A percentile compares a stretch with the other conserved stretches of the same genome.
phyloP scores from a whole-genome alignment of 1,284 basidiomycete species.

The Cryptococcus sp. region DNA sequence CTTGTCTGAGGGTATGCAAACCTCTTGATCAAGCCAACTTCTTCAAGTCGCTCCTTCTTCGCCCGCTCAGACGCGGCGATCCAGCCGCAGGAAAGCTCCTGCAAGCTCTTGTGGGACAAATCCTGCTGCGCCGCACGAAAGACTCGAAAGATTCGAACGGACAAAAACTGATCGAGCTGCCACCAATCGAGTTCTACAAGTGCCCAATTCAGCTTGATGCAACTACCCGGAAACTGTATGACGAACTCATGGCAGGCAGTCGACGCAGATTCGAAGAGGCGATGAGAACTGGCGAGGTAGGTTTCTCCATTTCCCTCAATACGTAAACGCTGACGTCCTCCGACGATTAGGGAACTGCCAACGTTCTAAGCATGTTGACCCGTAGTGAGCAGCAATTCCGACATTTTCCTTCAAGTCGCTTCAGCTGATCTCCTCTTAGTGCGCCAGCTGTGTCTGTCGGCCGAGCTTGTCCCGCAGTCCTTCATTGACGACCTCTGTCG shows the following conservation, averaged over 20 bases:
- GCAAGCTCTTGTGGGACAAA: constrained; percentile 80
- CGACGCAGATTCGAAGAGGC: constrained; percentile 64
- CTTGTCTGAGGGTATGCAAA: constrained; percentile 75
- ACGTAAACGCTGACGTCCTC: constrained; percentile 6
- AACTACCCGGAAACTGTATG: constrained; percentile 71
- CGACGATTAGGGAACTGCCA: constrained; percentile 53
- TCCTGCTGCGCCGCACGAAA: constrained; percentile 82
- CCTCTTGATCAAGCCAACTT: constrained; percentile 77
- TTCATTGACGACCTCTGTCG: constrained; percentile 69
- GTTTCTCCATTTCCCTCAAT: not conserved
- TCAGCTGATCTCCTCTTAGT: constrained; percentile 51
- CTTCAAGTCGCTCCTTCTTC: constrained; percentile 72
- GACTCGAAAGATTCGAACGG: constrained; percentile 80
- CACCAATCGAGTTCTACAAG: constrained; percentile 61
- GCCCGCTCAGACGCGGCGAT: constrained; percentile 69
- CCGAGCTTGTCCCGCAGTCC: constrained; percentile 70
- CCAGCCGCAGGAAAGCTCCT: constrained; percentile 68
- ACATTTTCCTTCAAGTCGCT: not conserved
- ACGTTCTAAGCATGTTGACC: constrained; percentile 78
- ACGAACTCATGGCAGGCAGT: constrained; percentile 69
- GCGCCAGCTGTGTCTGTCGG: constrained; percentile 80
- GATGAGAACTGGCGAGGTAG: constrained; percentile 53
- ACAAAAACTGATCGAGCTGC: constrained; percentile 69
- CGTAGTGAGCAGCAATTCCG: constrained; percentile 53
- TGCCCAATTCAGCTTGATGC: constrained; percentile 65